Evolutionary conservation across 352 stramenopile genomes (phyloP).

Genomic region (Pythium aquatile): DNA sequence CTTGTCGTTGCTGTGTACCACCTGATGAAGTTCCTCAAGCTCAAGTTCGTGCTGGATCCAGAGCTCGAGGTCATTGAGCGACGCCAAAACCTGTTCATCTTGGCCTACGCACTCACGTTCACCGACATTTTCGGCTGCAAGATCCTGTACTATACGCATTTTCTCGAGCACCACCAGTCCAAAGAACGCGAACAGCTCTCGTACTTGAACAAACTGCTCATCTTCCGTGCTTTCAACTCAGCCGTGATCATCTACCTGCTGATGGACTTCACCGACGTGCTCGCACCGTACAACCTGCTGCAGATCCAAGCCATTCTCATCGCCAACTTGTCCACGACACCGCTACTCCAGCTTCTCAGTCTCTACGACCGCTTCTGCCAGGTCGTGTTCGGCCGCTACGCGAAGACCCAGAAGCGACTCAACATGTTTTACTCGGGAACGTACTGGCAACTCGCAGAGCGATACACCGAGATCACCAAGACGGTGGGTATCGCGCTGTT

Average conservation of each 20-base stretch:
- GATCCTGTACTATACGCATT: constrained; percentile 53
- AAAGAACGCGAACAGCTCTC: constrained; percentile 71
- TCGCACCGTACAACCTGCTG: constrained; percentile 63
- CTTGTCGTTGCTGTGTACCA: constrained; percentile 62
- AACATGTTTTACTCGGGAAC: constrained; percentile 75
- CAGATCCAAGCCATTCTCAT: constrained; percentile 78
- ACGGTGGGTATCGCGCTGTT: constrained; percentile 64
- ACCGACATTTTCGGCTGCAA: constrained; percentile 68
- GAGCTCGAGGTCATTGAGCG: constrained; percentile 28
- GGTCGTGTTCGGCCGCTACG: constrained; percentile 41
- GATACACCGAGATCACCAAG: constrained; percentile 70
- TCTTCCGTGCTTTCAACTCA: constrained; percentile 73
- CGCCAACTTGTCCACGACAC: constrained; percentile 73
- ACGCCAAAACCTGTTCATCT: constrained; percentile 46
- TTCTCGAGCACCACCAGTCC: constrained; percentile 58
- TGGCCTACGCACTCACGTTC: constrained; percentile 49
- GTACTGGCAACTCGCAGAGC: constrained; percentile 65
- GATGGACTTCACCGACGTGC: constrained; percentile 67
- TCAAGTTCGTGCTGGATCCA: constrained; percentile 32
- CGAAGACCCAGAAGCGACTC: constrained; percentile 73
- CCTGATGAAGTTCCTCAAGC: constrained; percentile 41
- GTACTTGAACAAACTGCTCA: constrained; percentile 76
- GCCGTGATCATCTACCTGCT: constrained; percentile 76
- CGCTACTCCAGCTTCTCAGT: constrained; percentile 59
- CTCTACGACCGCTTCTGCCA: constrained; percentile 48